Conservation (phyloP, 352 stramenopile genomes). For the Phytophthora parvispora region DNA sequence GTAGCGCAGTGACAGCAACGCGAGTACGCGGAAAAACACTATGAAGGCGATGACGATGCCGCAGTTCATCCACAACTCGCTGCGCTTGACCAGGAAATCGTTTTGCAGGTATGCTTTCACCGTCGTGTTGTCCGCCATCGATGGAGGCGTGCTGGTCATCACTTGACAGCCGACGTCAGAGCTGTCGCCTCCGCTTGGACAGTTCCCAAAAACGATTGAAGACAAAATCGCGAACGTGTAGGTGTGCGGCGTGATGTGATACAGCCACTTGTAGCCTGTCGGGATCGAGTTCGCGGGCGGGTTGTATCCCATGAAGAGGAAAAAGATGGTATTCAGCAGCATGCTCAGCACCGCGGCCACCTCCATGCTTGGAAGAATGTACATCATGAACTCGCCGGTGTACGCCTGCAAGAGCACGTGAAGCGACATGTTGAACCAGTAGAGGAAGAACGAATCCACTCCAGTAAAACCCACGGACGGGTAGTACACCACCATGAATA, state of each 20-base stretch:
- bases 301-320: slow-evolving; percentile 33
- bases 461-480: slow-evolving; percentile 17
- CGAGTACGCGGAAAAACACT: slow-evolving; percentile 29
- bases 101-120: slow-evolving; percentile 29
- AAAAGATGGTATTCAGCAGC: slow-evolving; percentile 23
- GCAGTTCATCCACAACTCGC: slow-evolving; percentile 45
- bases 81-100: slow-evolving; percentile 38
- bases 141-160: slow-evolving; percentile 11
- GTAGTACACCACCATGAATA: slow-evolving; percentile 21
- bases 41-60: slow-evolving; percentile 38
- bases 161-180: slow-evolving; percentile 4
- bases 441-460: slow-evolving; percentile 16
- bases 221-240: slow-evolving; percentile 17
- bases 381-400: slow-evolving; percentile 23
- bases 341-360: slow-evolving; percentile 15
- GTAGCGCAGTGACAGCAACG: slow-evolving; percentile 44
- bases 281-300: slow-evolving; percentile 21
- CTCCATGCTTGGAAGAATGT: slow-evolving; percentile 20
- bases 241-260: slow-evolving; percentile 23
- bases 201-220: slow-evolving; percentile 21
- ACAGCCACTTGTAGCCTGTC: slow-evolving; percentile 27
- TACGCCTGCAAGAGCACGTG: slow-evolving; percentile 26
- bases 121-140: slow-evolving; percentile 3
- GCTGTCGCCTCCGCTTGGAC: not conserved
- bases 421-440: slow-evolving; percentile 28